A percentile compares a stretch with the other conserved stretches of the same genome.
phyloP scores from a whole-genome alignment of 106 monocot species.

The Vanilla planifolia region DNA sequence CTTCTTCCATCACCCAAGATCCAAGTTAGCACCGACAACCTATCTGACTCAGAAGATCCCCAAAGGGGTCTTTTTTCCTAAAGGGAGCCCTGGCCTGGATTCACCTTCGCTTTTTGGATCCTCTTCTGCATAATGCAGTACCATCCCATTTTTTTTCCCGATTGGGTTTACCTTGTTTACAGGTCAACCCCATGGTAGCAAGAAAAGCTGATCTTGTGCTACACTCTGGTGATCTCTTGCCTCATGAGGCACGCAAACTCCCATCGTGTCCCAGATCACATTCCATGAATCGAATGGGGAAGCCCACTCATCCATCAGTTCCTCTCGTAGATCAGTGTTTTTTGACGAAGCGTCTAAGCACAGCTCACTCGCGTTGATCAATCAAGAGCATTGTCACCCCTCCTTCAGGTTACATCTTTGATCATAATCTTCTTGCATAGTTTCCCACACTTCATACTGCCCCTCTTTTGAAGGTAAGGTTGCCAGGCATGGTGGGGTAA shows the following conservation, averaged over 20 bases:
- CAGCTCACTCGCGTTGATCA: background rate
- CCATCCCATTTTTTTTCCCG: background rate
- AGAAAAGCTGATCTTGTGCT: conserved; percentile 4
- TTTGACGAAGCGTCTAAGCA: background rate
- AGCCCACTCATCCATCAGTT: conserved; percentile 2
- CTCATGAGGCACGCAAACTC: background rate
- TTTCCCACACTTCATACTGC: too few species aligned
- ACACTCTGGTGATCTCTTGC: background rate
- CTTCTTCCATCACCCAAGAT: too few species aligned
- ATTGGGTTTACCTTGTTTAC: conserved; percentile 7
- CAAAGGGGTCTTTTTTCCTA: too few species aligned
- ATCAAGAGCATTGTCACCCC: too few species aligned
- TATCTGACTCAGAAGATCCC: too few species aligned
- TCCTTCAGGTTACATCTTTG: too few species aligned
- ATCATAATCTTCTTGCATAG: too few species aligned
- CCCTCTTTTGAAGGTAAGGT: too few species aligned
- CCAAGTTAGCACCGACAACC: too few species aligned
- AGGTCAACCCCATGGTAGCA: conserved; percentile 3
- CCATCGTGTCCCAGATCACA: conserved; percentile 3
- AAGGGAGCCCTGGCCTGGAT: too few species aligned
- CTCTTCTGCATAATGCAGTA: background rate
- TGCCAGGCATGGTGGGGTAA: too few species aligned
- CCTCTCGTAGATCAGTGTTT: background rate
- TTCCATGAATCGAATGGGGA: conserved; percentile 1
- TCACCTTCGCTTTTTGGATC: too few species aligned